Evolutionary conservation across 2,329 filamentous ascomycete species (phyloP).

Genomic region (Aspergillus glaucus): DNA sequence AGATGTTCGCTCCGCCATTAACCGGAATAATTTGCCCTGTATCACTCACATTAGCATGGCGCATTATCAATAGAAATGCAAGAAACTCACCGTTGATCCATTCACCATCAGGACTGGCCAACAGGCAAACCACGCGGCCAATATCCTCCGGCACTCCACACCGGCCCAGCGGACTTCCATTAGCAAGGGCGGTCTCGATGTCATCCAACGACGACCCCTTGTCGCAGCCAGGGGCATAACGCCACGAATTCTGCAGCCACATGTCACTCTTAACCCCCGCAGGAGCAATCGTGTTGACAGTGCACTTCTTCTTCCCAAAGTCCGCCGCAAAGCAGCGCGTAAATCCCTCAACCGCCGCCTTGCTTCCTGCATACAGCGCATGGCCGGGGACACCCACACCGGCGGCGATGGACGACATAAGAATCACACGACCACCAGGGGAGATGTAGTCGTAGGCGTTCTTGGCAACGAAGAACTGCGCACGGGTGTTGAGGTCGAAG

Average conservation of each 20-base stretch:
- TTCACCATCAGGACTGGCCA: conserved; percentile 54
- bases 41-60: neutral
- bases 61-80: neutral
- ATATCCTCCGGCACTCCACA: conserved; percentile 55
- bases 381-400: conserved; percentile 60
- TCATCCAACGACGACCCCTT: conserved; percentile 38
- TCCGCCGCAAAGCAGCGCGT: conserved; percentile 68
- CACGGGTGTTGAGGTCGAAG: conserved; percentile 57
- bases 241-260: conserved; percentile 65
- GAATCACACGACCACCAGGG: conserved; percentile 64
- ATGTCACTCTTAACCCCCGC: conserved; percentile 50
- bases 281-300: conserved; percentile 14
- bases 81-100: conserved; percentile 56
- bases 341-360: conserved; percentile 72
- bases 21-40: conserved; percentile 11
- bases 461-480: conserved; percentile 59
- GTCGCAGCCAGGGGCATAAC: conserved; percentile 52
- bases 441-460: conserved; percentile 64
- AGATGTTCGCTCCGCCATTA: conserved; percentile 11
- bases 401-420: conserved; percentile 37
- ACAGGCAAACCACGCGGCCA: conserved; percentile 51
- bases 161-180: conserved; percentile 54
- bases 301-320: conserved; percentile 54
- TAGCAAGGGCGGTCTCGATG: conserved; percentile 52
- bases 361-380: conserved; percentile 66